Conservation (phyloP, 352 stramenopile species). For the Globisporangium carolinianum region DNA sequence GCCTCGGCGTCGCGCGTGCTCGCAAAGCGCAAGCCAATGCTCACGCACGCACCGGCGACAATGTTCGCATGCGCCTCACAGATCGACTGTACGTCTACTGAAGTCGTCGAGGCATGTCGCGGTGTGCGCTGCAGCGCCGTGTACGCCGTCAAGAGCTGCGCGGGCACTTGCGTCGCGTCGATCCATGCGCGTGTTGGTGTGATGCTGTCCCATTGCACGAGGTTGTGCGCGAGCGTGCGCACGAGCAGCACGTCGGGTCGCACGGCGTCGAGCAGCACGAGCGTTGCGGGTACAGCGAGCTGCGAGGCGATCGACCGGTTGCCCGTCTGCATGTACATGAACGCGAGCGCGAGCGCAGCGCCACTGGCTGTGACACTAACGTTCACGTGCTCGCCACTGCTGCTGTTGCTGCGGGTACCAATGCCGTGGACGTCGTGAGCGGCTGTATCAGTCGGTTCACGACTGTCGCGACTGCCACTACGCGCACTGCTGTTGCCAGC, state of each 20-base stretch:
- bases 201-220: slow-evolving; percentile 96
- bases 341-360: slow-evolving; percentile 89
- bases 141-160: slow-evolving; percentile 48
- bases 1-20: slow-evolving; percentile 70
- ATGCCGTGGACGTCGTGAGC: slow-evolving; percentile 47
- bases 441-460: slow-evolving; percentile 30
- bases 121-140: slow-evolving; percentile 14
- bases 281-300: slow-evolving; percentile 90
- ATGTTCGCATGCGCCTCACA: slow-evolving; percentile 94
- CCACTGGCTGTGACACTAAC: slow-evolving; percentile 92
- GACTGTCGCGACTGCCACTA: no score
- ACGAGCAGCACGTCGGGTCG: slow-evolving; percentile 94
- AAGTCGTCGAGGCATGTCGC: no score
- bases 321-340: slow-evolving; percentile 96
- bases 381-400: slow-evolving; percentile 88
- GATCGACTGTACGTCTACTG: slow-evolving; percentile 81
- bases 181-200: slow-evolving; percentile 88
- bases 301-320: slow-evolving; percentile 81
- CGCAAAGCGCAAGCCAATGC: slow-evolving; percentile 93
- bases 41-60: slow-evolving; percentile 92
- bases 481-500: slow-evolving; percentile 14
- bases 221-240: slow-evolving; percentile 88
- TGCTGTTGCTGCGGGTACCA: slow-evolving; percentile 18
- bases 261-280: slow-evolving; percentile 94
- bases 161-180: slow-evolving; percentile 54